These are phyloP conservation scores for Penicillium paxilli DNA, from an alignment of 495 filamentous ascomycete genomes.

Conservation along the genomic window DNA sequence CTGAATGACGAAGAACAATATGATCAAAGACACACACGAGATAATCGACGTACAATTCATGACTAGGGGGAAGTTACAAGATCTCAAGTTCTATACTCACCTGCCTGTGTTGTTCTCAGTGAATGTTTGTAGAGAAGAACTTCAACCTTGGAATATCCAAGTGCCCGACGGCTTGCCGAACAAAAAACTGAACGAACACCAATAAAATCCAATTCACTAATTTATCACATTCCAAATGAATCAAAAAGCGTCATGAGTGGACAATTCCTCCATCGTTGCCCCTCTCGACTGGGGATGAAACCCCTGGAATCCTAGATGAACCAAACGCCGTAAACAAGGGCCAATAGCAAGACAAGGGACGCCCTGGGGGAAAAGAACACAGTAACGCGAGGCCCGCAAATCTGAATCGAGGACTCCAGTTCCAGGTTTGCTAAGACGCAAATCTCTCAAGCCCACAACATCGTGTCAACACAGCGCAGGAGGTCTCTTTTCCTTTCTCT, in stretches of 20 bases:
- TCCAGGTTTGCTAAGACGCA: neutral
- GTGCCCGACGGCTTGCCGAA: neutral
- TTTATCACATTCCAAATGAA: conserved; percentile 5
- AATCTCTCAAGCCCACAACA: neutral
- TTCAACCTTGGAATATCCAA: neutral
- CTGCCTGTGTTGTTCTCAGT: no score
- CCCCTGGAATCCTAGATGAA: conserved; percentile 13
- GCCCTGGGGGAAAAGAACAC: neutral
- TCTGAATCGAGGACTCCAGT: neutral
- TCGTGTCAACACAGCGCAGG: neutral
- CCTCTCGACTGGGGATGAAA: conserved; percentile 2
- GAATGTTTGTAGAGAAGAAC: no score
- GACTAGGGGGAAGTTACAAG: no score
- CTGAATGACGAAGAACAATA: no score
- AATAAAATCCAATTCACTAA: neutral
- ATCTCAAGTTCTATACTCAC: no score
- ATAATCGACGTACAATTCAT: no score
- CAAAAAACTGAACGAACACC: neutral
- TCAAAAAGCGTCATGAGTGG: neutral
- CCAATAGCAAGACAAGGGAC: conserved; percentile 5
- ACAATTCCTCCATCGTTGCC: neutral
- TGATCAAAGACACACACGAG: no score
- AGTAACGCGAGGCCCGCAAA: neutral
- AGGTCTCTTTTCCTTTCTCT: neutral
- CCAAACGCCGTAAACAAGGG: neutral